phyloP scores from a whole-genome alignment of 1,139 yeast genomes.

The Yamadazyma dendronema region DNA sequence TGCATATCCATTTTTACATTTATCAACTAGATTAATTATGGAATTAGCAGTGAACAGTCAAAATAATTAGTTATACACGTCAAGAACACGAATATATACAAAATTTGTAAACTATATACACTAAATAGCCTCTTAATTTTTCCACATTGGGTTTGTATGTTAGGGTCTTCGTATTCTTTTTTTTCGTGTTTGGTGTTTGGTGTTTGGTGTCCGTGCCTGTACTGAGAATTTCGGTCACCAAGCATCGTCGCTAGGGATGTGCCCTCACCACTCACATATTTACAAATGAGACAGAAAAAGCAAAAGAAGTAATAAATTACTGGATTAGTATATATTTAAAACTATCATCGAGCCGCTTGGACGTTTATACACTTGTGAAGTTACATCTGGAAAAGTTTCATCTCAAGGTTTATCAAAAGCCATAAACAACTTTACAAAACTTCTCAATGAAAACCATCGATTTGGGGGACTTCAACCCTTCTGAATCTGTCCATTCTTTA shows the following conservation, averaged over 20 bases:
- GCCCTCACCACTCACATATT: constrained; percentile 7
- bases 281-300: constrained; percentile 11
- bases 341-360: constrained; percentile 2
- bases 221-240: not conserved
- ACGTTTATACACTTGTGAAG: too few relatives aligned
- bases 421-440: not conserved
- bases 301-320: constrained; percentile 6
- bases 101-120: too few relatives aligned
- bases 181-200: not conserved
- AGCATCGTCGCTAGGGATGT: not conserved
- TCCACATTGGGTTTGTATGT: too few relatives aligned
- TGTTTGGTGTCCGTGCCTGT: not conserved
- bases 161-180: too few relatives aligned
- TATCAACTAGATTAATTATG: constrained; percentile 91
- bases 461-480: constrained; percentile 17
- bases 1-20: constrained; percentile 91
- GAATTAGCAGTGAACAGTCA: constrained; percentile 84
- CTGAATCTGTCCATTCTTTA: constrained; percentile 16
- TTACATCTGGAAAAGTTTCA: not conserved
- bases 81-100: too few relatives aligned
- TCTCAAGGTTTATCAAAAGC: not conserved
- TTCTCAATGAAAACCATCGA: constrained; percentile 31
- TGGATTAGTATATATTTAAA: constrained; percentile 6
- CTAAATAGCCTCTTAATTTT: too few relatives aligned
- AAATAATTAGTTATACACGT: constrained; percentile 15